Evolutionary conservation across 225 moss, liverwort and hornwort genomes (phyloP).

Genomic region (Neckera pumila): DNA sequence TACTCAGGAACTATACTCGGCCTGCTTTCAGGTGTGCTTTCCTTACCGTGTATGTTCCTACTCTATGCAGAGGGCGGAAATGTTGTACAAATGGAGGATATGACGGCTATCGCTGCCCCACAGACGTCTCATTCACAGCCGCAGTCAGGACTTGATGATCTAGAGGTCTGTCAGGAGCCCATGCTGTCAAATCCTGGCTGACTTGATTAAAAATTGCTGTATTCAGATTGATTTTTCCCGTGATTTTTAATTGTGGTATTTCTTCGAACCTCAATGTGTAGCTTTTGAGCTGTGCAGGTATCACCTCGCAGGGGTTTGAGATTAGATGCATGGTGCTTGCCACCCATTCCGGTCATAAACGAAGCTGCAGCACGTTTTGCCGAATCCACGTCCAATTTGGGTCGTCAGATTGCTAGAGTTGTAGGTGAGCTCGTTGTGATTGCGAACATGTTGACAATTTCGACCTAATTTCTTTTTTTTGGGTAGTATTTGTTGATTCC

Average conservation of each 20-base stretch:
- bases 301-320: conserved; percentile 20
- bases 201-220: background rate
- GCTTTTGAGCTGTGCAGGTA: conserved; percentile 8
- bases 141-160: conserved; percentile 15
- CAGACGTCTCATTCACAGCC: background rate
- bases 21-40: background rate
- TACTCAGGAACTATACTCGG: background rate
- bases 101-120: conserved; percentile 7
- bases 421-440: conserved; percentile 40
- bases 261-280: background rate
- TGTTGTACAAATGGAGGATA: conserved; percentile 40
- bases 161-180: conserved; percentile 12
- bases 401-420: conserved; percentile 69
- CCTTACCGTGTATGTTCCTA: background rate
- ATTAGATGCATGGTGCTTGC: conserved; percentile 44
- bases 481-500: background rate
- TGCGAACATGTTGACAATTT: background rate
- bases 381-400: conserved; percentile 73
- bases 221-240: background rate
- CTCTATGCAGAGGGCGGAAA: conserved; percentile 18
- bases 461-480: background rate
- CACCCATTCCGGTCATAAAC: conserved; percentile 61
- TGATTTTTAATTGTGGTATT: background rate
- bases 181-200: background rate
- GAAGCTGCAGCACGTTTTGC: conserved; percentile 66